Evolutionary conservation across 148 eudicot genomes (phyloP), one percentile per base, ranked within the genome.

Genomic region (Hydrangea macrophylla): DNA sequence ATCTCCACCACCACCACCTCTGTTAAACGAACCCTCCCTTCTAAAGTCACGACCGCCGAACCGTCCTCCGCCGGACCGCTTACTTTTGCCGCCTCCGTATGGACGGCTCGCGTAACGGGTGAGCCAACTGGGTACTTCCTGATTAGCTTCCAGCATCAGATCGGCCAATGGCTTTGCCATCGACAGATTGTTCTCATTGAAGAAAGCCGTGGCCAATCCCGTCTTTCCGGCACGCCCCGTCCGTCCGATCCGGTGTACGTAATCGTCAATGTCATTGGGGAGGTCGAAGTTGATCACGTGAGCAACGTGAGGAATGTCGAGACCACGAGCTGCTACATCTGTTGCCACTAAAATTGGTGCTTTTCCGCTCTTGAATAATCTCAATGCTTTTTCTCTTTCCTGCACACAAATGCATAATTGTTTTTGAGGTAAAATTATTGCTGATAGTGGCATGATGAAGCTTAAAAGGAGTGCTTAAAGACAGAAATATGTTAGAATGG

Each of bases 211-310:
- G 13, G 97, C 97, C 56, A 92, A 69, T 59, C 97, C 97, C 6
- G 89, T 61, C 70, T 92, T 92, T 24, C 97, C 97, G 68, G 97
- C 97, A 56, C 97, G 81, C 25, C 97, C 97, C 13, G 97, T 92
- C 51, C 97, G 85, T 22, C 97, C 97, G 3, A 89, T 89, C 59
- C 97, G 83, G 76, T 92, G 97, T 23, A 89, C 96, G 48, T 92
- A 92, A 68, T 92, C 97, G 36, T 87, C 96, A 18, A 92, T 85
- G 82, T 86, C 90, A 23, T 85, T 92, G 3, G 97, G 97, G 23
- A 92, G 80, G 82, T 92, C 97, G 54, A 86, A 92, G 71, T 92
- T 92, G 64, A 89, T 79, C 53, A 91, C 94, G 53, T 91, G 97
- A 24, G 92, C 80, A n/a, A 91, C 97, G 45, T 84, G 89, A 35